Percentiles rank a stretch among this genome's conserved stretches.
Evolutionary conservation across 2,329 filamentous ascomycete species (phyloP).

Genomic region (Colletotrichum simmondsii): DNA sequence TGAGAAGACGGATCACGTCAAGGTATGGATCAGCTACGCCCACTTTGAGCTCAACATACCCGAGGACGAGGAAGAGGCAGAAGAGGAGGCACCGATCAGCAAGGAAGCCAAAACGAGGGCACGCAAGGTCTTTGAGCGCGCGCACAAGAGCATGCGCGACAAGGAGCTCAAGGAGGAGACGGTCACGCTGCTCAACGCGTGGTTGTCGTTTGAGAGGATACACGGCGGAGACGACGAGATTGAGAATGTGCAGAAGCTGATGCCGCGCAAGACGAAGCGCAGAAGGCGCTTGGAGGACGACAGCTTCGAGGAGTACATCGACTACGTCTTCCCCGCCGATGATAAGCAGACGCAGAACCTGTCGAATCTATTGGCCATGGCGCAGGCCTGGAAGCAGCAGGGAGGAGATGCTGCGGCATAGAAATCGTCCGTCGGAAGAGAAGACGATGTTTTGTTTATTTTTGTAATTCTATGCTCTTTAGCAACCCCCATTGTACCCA

Average conservation of each 20-base stretch:
- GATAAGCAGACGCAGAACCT: constrained; percentile 87
- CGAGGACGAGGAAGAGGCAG: constrained; percentile 72
- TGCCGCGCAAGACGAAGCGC: constrained; percentile 95
- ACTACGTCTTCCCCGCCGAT: constrained; percentile 97
- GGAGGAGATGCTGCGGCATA: constrained; percentile 45
- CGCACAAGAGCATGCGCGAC: constrained; percentile 87
- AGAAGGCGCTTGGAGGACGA: constrained; percentile 91
- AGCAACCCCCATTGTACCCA: not conserved
- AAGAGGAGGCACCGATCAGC: constrained; percentile 77
- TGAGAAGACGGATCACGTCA: constrained; percentile 96
- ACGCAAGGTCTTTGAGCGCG: constrained; percentile 85
- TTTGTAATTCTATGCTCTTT: not conserved
- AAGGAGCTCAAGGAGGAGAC: constrained; percentile 92
- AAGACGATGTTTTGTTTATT: not conserved
- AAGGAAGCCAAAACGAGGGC: constrained; percentile 87
- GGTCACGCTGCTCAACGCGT: constrained; percentile 90
- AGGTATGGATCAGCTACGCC: constrained; percentile 99
- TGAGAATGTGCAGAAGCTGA: constrained; percentile 88
- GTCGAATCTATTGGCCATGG: constrained; percentile 85
- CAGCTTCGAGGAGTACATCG: constrained; percentile 94
- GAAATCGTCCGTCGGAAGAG: not conserved
- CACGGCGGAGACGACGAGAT: constrained; percentile 82
- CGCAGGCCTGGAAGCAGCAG: constrained; percentile 86
- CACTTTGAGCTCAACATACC: constrained; percentile 97
- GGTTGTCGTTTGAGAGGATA: constrained; percentile 90